These are phyloP conservation scores for Rhododendron simsii DNA, from an alignment of 148 eudicot species.

Conservation along the genomic window DNA sequence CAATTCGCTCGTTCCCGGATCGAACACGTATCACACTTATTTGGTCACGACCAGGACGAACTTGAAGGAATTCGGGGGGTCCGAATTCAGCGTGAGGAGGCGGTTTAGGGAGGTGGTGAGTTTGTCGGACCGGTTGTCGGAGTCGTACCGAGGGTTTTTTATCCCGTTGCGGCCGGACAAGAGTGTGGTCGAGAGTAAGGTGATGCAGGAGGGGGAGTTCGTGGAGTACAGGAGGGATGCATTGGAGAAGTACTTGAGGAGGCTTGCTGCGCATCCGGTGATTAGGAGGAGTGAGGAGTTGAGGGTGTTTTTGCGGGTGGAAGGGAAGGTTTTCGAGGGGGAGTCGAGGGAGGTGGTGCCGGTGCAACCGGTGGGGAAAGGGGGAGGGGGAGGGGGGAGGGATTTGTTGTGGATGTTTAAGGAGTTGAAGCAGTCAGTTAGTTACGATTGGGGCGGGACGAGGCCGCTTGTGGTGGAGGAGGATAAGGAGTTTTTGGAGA, in stretches of 20 bases:
- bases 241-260: slow-evolving; percentile 57
- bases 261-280: slow-evolving; percentile 51
- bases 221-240: slow-evolving; percentile 61
- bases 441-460: slow-evolving; percentile 57
- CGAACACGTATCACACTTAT: slow-evolving; percentile 42
- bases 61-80: slow-evolving; percentile 36
- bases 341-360: slow-evolving; percentile 38
- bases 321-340: slow-evolving; percentile 34
- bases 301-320: slow-evolving; percentile 44
- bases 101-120: slow-evolving; percentile 56
- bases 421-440: slow-evolving; percentile 66
- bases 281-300: slow-evolving; percentile 53
- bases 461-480: slow-evolving; percentile 56
- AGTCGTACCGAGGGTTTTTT: slow-evolving; percentile 49
- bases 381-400: slow-evolving; percentile 37
- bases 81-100: slow-evolving; percentile 54
- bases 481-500: slow-evolving; percentile 59
- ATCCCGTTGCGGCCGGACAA: slow-evolving; percentile 67
- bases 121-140: slow-evolving; percentile 49
- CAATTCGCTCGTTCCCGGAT: slow-evolving; percentile 72
- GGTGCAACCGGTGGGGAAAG: slow-evolving; percentile 33
- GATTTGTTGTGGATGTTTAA: slow-evolving; percentile 59
- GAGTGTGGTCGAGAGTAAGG: slow-evolving; percentile 69
- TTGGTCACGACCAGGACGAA: slow-evolving; percentile 57
- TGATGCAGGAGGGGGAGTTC: slow-evolving; percentile 64